Evolutionary conservation across 202 grass and related monocot genomes (phyloP), one percentile per base, ranked within the genome.

Genomic region (Cymbopogon flexuosus): DNA sequence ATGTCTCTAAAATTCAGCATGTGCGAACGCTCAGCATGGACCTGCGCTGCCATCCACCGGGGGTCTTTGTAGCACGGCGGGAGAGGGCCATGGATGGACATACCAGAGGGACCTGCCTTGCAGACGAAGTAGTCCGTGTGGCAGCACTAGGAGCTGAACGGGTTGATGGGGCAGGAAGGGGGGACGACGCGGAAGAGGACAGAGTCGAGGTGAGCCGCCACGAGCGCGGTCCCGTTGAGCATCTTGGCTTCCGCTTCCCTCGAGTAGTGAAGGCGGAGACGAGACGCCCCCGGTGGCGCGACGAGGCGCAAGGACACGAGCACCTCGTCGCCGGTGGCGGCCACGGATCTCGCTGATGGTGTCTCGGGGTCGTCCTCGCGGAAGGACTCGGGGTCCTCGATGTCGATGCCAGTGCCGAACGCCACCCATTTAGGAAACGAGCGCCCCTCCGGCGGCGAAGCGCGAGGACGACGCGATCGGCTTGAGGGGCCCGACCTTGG

Each of bases 131-230:
- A 56, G 30, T 73, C 67, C 12, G 41, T 43, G 59, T 46, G 0
- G 11, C 1, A 14, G n/a, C 9, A 12, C 8, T 34, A 62, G 1
- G 59, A 11, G 11, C 1, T 1, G 10, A 4, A 41, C 10, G 40
- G 2, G 40, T 10, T 5, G 33, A 19, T 15, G 10, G 1, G 4
- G 34, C 7, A 1, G 24, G 23, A 30, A 24, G 59, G 23, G 59
- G 10, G 23, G 13, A 29, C 6, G 11, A 41, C 8, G 13, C 33
- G 33, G 19, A 60, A 1, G 7, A 75, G 33, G 10, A 75, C 52
- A 2, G 34, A 75, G 72, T 40, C 72, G n/a, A 10, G 52, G 19
- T 75, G 52, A 11, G 72, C 34, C 33, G 72, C 72, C n/a, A 75
- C 11, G n/a, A 60, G 23, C 72, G 34, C 35, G 10, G 72, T 75